Conservation (phyloP, 306 rosid species). For the Carpinus viminea region DNA sequence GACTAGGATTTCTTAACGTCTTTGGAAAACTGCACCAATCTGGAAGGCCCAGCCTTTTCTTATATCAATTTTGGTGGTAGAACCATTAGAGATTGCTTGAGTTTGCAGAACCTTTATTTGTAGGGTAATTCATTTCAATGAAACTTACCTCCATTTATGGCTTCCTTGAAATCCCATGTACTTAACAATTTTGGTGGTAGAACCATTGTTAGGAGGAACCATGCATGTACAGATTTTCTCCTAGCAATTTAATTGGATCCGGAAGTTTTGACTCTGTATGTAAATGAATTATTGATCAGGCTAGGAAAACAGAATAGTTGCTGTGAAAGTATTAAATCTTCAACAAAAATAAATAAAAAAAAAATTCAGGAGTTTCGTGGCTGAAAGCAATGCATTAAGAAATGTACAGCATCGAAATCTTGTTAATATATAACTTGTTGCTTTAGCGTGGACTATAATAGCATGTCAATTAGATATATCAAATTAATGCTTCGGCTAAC, state of each 20-base stretch:
- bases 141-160: slow-evolving; percentile 36
- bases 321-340: slow-evolving; percentile 35
- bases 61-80: slow-evolving; percentile 37
- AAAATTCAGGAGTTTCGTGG: no score
- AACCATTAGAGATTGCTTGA: slow-evolving; percentile 29
- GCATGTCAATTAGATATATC: no score
- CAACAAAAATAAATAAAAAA: no score
- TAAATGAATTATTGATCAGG: slow-evolving; percentile 23
- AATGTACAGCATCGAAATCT: slow-evolving; percentile 33
- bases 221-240: slow-evolving; percentile 30
- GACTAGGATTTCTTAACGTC: slow-evolving; percentile 36
- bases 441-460: slow-evolving; percentile 21
- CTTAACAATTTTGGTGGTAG: no score
- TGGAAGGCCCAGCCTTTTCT: not conserved
- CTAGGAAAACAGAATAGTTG: slow-evolving; percentile 21
- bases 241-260: slow-evolving; percentile 11
- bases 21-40: slow-evolving; percentile 31
- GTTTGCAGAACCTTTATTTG: slow-evolving; percentile 32
- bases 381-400: slow-evolving; percentile 23
- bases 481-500: no score
- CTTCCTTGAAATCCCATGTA: no score
- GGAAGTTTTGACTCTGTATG: slow-evolving; percentile 28
- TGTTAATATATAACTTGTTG: slow-evolving; percentile 31
- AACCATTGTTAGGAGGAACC: no score
- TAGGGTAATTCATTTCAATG: slow-evolving; percentile 31